Evolutionary conservation across 352 stramenopile genomes (phyloP), one percentile per base, ranked within the genome.

Genomic region (Phytophthora melonis): DNA sequence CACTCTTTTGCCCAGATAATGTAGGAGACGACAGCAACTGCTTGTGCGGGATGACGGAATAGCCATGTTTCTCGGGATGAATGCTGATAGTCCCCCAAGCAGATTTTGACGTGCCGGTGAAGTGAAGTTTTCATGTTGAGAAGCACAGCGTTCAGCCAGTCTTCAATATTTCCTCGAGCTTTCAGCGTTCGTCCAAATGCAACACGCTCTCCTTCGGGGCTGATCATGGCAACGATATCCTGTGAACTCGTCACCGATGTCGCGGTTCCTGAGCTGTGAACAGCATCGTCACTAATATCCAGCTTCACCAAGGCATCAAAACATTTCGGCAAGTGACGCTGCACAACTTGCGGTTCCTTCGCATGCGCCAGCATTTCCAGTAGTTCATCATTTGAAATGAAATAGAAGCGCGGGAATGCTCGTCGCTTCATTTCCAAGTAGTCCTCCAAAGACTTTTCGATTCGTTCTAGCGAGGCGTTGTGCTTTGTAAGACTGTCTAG

Each of bases 21-120:
- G 68, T 97, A 95, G 5, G 93, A 94, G 4, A 97, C 92, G 27
- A 96, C 93, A 1, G 93, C 91, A 11, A 98, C 89, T 1, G 96
- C 89, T 75, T 98, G 95, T 0, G 95, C 92, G 0, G 95, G 93
- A 60, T 98, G 93, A 7, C 89, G 83, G 60, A 96, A 91, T 11
- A 98, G 32, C 93, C 93, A 98, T 16, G 80, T 77, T 30, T 95
- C 86, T 6, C 93, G 78, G 8, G 85, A 84, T 6, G 81, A 76
- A 56, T 93, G 88, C 66, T 98, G 90, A 58, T 98, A 98, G 70
- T 98, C 94, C 3, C 91, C 67, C 11, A 98, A 49, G 66, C 92
- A 93, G 11, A 53, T 78, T 76, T 96, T 96, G 34, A 95, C 82
- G 49, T 85, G 69, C 7, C 83, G 75, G 49, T 95, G 89, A 5